phyloP scores from a whole-genome alignment of 768 basidiomycete species.

The Boletellus sp. region DNA sequence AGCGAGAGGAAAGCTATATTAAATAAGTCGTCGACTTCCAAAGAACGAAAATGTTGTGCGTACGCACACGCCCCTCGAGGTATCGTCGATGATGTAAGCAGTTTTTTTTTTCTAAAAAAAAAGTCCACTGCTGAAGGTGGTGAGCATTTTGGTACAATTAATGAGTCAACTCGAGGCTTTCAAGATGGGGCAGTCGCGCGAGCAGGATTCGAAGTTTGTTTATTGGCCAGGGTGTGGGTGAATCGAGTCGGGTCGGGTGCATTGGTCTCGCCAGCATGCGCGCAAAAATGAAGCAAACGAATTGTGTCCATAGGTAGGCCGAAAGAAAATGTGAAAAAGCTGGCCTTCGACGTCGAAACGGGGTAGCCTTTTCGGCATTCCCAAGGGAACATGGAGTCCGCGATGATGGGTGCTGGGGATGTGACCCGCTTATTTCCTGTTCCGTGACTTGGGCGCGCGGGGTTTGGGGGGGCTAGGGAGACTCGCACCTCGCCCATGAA shows the following conservation, averaged over 20 bases:
- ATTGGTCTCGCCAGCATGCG: neutral
- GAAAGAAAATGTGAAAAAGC: neutral
- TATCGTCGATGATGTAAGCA: too few relatives aligned
- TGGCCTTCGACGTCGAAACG: neutral
- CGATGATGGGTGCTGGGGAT: neutral
- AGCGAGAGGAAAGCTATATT: too few relatives aligned
- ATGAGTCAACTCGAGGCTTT: constrained; percentile 1
- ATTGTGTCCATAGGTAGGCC: neutral
- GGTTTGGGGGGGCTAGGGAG: constrained; percentile 41
- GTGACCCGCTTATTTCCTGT: constrained; percentile 37
- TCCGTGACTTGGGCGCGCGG: constrained; percentile 54
- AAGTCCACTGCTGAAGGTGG: neutral
- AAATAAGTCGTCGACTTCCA: too few relatives aligned
- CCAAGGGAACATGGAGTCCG: neutral
- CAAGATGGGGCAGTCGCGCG: too few relatives aligned
- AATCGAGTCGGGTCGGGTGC: neutral
- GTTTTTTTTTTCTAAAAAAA: too few relatives aligned
- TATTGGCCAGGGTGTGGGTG: neutral
- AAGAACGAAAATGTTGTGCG: too few relatives aligned
- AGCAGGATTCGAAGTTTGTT: neutral
- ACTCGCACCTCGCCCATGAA: constrained; percentile 75
- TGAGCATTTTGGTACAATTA: neutral
- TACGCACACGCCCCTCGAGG: too few relatives aligned
- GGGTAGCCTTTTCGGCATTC: neutral
- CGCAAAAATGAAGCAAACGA: neutral